Evolutionary conservation across 192 early-diverging fungal species (phyloP), one percentile per base, ranked within the genome.

Genomic region (Cetraspora pellucida): DNA sequence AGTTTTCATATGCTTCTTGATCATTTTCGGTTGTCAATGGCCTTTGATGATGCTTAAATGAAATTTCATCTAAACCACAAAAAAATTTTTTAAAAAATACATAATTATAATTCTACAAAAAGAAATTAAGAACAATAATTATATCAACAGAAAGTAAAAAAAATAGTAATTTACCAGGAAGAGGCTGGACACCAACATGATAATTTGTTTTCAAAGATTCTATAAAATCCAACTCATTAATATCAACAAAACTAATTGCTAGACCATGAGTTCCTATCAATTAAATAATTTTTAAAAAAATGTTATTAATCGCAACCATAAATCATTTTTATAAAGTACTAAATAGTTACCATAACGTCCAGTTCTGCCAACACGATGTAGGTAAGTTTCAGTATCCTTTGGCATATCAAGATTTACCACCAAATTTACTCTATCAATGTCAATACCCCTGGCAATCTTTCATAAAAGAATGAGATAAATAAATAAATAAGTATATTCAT

Each of bases 321-420:
- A 11, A 60, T 14, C 1, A 60, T 65, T 5, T n/a, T 11, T 69
- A 17, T 14, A 14, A 27, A 23, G 6, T 31, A 45, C 37, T 6
- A 37, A 37, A 6, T 37, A 37, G 7, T 37, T 37, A 72, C 70
- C 94, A 23, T 93, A 93, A 43, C 94, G 85, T 49, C 92, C 94
- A 27, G 93, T 93, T 16, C 94, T 82, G 4, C 94, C 94, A 11
- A 93, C 87, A 19, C 94, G 86, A 64, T 96, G 94, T 11, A 93
- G 80, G 70, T 95, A 96, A 78, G 86, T 86, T 77, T 87, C 85
- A 72, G 90, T 84, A 58, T 92, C 84, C 28, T 78, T 84, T 8
- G 94, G 92, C 52, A 91, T 85, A 66, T 96, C 94, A 78, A 93
- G 87, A 77, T 93, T 91, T 46, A 96, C 81, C 0, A 95, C 93